Conservation (phyloP, 73 alveolate species). For the Stentor roeselii region DNA sequence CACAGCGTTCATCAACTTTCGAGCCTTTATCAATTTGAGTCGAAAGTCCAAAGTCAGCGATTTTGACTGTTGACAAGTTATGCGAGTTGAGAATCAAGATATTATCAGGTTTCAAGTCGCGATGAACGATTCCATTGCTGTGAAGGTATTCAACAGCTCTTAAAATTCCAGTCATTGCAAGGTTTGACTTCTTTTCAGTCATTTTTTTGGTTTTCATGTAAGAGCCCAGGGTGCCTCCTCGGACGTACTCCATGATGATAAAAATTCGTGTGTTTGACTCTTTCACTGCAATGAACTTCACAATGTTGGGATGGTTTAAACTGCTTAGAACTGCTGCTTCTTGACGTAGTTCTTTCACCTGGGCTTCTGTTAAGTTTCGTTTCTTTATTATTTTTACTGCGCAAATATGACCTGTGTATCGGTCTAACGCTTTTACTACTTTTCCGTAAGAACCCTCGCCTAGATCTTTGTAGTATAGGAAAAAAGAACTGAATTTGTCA, state of each 20-base stretch:
- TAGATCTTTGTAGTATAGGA: slow-evolving; percentile 3
- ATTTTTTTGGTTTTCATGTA: slow-evolving; percentile 31
- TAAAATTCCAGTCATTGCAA: slow-evolving; percentile 36
- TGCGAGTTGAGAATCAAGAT: slow-evolving; percentile 50
- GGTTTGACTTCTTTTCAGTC: slow-evolving; percentile 29
- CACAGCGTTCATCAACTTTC: slow-evolving; percentile 42
- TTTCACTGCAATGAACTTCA: slow-evolving; percentile 33
- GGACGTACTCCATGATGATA: slow-evolving; percentile 75
- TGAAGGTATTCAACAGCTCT: slow-evolving; percentile 39
- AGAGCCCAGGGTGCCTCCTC: slow-evolving; percentile 68
- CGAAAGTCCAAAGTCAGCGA: slow-evolving; percentile 73
- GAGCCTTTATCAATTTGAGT: slow-evolving; percentile 47
- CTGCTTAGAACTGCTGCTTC: slow-evolving; percentile 34
- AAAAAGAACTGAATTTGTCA: slow-evolving; percentile 24
- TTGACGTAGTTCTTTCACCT: background rate
- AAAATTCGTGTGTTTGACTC: slow-evolving; percentile 40
- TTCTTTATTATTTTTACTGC: slow-evolving; percentile 33
- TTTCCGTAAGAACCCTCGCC: slow-evolving; percentile 44
- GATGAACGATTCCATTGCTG: slow-evolving; percentile 53
- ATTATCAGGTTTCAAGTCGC: slow-evolving; percentile 77
- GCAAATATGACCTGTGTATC: slow-evolving; percentile 28
- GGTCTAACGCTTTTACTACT: slow-evolving; percentile 30
- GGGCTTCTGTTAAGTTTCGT: slow-evolving; percentile 21
- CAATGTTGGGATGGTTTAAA: slow-evolving; percentile 44
- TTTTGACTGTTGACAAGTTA: slow-evolving; percentile 46